Conservation (phyloP, 2,329 filamentous ascomycete species). For the Periconia macrospinosa region DNA sequence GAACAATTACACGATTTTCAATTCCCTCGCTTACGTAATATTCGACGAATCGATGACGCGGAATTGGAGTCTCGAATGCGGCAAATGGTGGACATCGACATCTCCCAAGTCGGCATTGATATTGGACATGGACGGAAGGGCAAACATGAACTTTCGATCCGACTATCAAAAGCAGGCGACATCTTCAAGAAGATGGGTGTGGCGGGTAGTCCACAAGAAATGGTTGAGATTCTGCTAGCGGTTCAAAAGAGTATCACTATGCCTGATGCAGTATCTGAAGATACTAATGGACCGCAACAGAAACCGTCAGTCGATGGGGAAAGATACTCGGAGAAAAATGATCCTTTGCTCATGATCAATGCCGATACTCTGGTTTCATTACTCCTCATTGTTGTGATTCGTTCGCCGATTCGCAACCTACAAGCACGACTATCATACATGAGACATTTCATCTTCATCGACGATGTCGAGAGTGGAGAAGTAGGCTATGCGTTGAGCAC, state of each 20-base stretch:
- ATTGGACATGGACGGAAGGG: constrained; percentile 77
- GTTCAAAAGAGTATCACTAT: constrained; percentile 83
- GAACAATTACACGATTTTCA: constrained; percentile 90
- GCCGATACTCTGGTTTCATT: constrained; percentile 93
- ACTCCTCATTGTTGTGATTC: constrained; percentile 87
- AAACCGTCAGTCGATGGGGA: constrained; percentile 24
- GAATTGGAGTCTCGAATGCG: constrained; percentile 88
- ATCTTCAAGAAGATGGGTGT: constrained; percentile 84
- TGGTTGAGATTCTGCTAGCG: constrained; percentile 77
- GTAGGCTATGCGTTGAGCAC: constrained; percentile 96
- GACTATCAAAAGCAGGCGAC: constrained; percentile 77
- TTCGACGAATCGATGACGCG: constrained; percentile 79
- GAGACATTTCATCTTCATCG: constrained; percentile 95
- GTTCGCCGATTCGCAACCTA: constrained; percentile 82
- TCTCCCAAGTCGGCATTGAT: constrained; percentile 88
- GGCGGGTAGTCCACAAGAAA: constrained; percentile 81
- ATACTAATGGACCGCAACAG: constrained; percentile 29
- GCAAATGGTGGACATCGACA: constrained; percentile 91
- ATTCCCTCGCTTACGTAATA: constrained; percentile 77
- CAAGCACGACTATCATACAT: constrained; percentile 92
- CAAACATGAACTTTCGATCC: constrained; percentile 78
- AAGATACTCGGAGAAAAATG: constrained; percentile 53
- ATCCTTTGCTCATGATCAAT: constrained; percentile 67
- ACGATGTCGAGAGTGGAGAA: constrained; percentile 95
- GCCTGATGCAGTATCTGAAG: constrained; percentile 42